Evolutionary conservation across 805 yeast species (phyloP).

Genomic region (Candida saitoana): DNA sequence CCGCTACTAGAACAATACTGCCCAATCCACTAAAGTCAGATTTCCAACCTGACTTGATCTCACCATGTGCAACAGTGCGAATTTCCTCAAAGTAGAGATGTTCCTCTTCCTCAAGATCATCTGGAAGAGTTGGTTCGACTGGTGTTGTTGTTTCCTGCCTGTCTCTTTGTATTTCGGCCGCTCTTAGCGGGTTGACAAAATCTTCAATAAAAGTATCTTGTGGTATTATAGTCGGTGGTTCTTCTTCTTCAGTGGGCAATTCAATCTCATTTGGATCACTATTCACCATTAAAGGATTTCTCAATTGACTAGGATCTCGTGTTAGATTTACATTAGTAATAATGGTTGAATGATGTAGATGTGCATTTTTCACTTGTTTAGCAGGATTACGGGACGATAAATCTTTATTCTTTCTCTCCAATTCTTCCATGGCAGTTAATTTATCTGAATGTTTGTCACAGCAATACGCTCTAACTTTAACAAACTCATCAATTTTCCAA

Average conservation of each 20-base stretch:
- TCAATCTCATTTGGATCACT: constrained; percentile 10
- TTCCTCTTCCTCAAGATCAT: constrained; percentile 14
- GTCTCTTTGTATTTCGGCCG: constrained; percentile 5
- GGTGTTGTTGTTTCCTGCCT: constrained; percentile 7
- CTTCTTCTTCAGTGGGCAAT: constrained; percentile 12
- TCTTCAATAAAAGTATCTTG: constrained; percentile 25
- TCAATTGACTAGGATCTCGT: constrained; percentile 5
- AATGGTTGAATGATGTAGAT: constrained; percentile 27
- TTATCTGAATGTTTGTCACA: constrained; percentile 58
- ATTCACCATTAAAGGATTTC: neutral
- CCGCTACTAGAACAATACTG: constrained; percentile 72
- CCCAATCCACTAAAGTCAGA: constrained; percentile 81
- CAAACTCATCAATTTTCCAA: constrained; percentile 86
- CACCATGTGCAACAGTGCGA: constrained; percentile 72
- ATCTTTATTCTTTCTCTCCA: constrained; percentile 16
- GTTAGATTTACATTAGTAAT: constrained; percentile 19
- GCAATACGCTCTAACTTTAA: constrained; percentile 54
- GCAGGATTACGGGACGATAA: constrained; percentile 3
- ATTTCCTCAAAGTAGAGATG: constrained; percentile 64
- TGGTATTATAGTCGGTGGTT: constrained; percentile 14
- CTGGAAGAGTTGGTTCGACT: constrained; percentile 12
- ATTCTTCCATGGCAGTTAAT: constrained; percentile 41
- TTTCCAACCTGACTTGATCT: constrained; percentile 90
- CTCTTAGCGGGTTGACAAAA: constrained; percentile 12
- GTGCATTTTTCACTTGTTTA: constrained; percentile 10